These are phyloP conservation scores for Mortierella sp. DNA, from an alignment of 371 early-diverging fungal species.

Conservation along the genomic window DNA sequence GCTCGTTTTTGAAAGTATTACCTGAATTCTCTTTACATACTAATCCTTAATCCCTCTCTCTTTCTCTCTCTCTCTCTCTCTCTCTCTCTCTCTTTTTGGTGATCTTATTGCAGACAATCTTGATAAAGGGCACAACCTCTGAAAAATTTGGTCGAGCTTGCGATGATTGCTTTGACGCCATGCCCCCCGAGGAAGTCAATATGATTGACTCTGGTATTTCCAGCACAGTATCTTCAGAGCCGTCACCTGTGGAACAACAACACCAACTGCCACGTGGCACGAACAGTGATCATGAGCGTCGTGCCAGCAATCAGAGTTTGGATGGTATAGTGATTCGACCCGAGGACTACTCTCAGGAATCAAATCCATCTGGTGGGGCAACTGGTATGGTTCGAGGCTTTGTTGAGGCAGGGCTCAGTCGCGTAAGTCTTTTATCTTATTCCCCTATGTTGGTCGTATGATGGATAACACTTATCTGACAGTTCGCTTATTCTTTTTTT, in stretches of 20 bases:
- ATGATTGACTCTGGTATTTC: slow-evolving; percentile 20
- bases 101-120: slow-evolving; percentile 52
- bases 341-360: slow-evolving; percentile 28
- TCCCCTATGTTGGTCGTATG: too few species aligned
- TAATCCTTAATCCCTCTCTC: not conserved
- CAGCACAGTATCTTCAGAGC: slow-evolving; percentile 23
- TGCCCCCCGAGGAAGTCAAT: slow-evolving; percentile 60
- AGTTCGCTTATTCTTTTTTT: not conserved
- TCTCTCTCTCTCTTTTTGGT: not conserved
- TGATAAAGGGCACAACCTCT: slow-evolving; percentile 58
- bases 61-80: too few species aligned
- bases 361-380: slow-evolving; percentile 17
- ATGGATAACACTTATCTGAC: not conserved
- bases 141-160: slow-evolving; percentile 68
- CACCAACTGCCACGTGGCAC: slow-evolving; percentile 8
- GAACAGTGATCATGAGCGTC: slow-evolving; percentile 12
- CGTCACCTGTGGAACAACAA: slow-evolving; percentile 29
- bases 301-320: slow-evolving; percentile 27
- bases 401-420: slow-evolving; percentile 47
- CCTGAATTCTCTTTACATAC: not conserved
- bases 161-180: slow-evolving; percentile 66
- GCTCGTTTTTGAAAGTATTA: not conserved
- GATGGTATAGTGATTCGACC: slow-evolving; percentile 35
- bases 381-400: slow-evolving; percentile 55
- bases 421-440: slow-evolving; percentile 27